Evolutionary conservation across 2,329 filamentous ascomycete genomes (phyloP).

Genomic region (Xylariaceae sp.): DNA sequence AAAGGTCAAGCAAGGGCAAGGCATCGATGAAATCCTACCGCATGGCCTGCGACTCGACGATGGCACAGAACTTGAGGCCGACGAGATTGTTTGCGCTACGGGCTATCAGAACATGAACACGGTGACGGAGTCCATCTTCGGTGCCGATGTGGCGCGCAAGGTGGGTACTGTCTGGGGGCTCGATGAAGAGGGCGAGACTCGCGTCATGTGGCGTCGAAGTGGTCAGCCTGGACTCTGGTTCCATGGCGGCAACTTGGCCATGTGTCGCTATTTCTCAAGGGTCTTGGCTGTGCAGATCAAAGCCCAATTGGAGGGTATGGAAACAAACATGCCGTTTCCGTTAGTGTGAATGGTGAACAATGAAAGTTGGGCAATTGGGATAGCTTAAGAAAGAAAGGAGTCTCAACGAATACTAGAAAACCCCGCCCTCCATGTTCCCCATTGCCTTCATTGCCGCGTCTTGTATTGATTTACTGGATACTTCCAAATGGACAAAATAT

Average conservation of each 20-base stretch:
- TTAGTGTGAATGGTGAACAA: no score
- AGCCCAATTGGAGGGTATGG: slow-evolving; percentile 33
- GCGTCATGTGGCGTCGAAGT: slow-evolving; percentile 52
- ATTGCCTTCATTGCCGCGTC: no score
- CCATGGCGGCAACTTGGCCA: slow-evolving; percentile 58
- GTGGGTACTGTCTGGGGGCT: slow-evolving; percentile 58
- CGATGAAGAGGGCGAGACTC: slow-evolving; percentile 51
- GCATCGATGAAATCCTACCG: slow-evolving; percentile 41
- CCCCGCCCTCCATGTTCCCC: no score
- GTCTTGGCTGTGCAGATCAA: slow-evolving; percentile 49
- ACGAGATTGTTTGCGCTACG: slow-evolving; percentile 53
- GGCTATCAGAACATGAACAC: slow-evolving; percentile 62
- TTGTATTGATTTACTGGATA: no score
- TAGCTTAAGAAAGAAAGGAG: no score
- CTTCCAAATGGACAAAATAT: no score
- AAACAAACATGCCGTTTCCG: neutral
- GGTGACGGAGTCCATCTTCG: slow-evolving; percentile 55
- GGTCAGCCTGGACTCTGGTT: slow-evolving; percentile 63
- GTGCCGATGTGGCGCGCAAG: slow-evolving; percentile 53
- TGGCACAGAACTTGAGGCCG: slow-evolving; percentile 45
- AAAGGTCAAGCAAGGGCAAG: slow-evolving; percentile 47
- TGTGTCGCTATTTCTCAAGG: slow-evolving; percentile 56
- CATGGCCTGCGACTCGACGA: slow-evolving; percentile 41
- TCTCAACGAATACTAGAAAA: no score
- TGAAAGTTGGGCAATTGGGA: no score